A percentile compares a stretch with the other conserved stretches of the same genome.
Evolutionary conservation across 2,329 filamentous ascomycete genomes (phyloP).

Genomic region (Aspergillus transmontanensis): DNA sequence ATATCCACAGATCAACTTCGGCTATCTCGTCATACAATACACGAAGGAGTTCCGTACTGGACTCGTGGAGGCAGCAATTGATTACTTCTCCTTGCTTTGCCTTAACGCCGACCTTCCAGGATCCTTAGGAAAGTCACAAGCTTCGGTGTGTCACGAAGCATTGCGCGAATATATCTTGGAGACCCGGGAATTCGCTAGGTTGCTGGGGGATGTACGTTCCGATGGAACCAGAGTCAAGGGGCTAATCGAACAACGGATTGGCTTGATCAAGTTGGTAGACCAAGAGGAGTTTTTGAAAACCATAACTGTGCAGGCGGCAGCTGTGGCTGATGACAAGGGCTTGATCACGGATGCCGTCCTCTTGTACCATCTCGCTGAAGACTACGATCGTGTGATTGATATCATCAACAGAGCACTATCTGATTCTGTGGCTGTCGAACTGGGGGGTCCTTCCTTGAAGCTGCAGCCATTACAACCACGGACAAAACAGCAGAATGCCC

Average conservation of each 20-base stretch:
- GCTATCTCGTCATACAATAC: constrained; percentile 90
- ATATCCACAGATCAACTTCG: constrained; percentile 86
- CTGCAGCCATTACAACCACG: constrained; percentile 80
- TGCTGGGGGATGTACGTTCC: constrained; percentile 86
- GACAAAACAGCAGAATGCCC: constrained; percentile 35
- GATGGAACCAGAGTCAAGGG: constrained; percentile 86
- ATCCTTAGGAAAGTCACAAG: constrained; percentile 73
- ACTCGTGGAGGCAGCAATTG: constrained; percentile 83
- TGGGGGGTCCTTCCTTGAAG: constrained; percentile 77
- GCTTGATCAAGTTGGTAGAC: constrained; percentile 76
- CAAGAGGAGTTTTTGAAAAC: constrained; percentile 84
- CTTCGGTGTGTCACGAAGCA: constrained; percentile 84
- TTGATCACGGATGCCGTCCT: constrained; percentile 91
- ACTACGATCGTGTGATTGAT: constrained; percentile 90
- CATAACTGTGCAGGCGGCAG: constrained; percentile 91
- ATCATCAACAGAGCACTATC: constrained; percentile 90
- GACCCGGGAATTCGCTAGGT: constrained; percentile 89
- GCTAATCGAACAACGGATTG: constrained; percentile 81
- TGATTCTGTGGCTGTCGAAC: constrained; percentile 82
- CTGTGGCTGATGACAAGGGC: constrained; percentile 91
- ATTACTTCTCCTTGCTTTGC: constrained; percentile 90
- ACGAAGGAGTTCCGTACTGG: constrained; percentile 93
- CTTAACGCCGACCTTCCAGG: constrained; percentile 82
- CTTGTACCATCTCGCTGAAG: constrained; percentile 89
- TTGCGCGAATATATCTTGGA: constrained; percentile 94